A percentile compares a stretch with the other conserved stretches of the same genome.
phyloP scores from a whole-genome alignment of 2,329 filamentous ascomycete genomes.

The Hortaea werneckii region DNA sequence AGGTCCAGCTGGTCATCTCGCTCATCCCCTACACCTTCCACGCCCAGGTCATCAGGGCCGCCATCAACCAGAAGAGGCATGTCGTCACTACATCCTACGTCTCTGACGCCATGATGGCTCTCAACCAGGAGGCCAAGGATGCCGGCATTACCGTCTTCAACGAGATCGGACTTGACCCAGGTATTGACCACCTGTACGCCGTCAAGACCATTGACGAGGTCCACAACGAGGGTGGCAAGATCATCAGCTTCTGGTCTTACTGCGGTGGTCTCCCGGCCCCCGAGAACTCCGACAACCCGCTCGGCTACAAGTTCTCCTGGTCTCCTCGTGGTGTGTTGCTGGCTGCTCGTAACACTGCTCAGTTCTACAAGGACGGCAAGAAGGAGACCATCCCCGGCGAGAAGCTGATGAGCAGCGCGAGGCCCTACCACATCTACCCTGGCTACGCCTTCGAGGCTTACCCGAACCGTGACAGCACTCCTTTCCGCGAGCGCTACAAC shows the following conservation, averaged over 20 bases:
- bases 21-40: conserved; percentile 91
- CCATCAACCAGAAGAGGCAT: conserved; percentile 88
- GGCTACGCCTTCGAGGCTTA: conserved; percentile 87
- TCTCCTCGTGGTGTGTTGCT: conserved; percentile 74
- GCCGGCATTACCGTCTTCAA: conserved; percentile 97
- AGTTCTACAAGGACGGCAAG: conserved; percentile 71
- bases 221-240: conserved; percentile 79
- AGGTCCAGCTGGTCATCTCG: conserved; percentile 47
- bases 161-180: conserved; percentile 72
- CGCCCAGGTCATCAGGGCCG: conserved; percentile 80
- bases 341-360: conserved; percentile 76
- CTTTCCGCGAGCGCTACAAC: conserved; percentile 78
- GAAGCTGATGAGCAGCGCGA: conserved; percentile 67
- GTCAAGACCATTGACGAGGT: conserved; percentile 81
- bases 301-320: conserved; percentile 85
- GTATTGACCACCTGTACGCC: conserved; percentile 68
- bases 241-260: conserved; percentile 70
- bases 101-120: conserved; percentile 82
- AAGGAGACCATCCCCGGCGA: conserved; percentile 40
- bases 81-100: conserved; percentile 94
- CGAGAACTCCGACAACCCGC: conserved; percentile 74
- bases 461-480: conserved; percentile 81
- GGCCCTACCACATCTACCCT: conserved; percentile 84
- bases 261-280: conserved; percentile 64
- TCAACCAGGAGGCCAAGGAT: conserved; percentile 72